A percentile compares a stretch with the other conserved stretches of the same genome.
phyloP scores from a whole-genome alignment of 169 alveolate genomes.

The Plasmodium sp. region DNA sequence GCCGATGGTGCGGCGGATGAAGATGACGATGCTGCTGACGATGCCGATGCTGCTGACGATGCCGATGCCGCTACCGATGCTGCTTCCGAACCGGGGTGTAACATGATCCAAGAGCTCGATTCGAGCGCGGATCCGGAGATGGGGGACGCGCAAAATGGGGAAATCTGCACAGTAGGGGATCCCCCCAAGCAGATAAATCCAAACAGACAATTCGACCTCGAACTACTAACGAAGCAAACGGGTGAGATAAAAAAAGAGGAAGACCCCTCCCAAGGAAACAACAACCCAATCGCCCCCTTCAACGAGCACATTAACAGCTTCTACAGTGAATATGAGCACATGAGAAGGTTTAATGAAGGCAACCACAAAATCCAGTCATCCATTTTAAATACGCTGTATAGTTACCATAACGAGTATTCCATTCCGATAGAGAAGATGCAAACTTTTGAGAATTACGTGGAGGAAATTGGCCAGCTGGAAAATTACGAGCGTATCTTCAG shows the following conservation, averaged over 20 bases:
- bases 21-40: neutral
- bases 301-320: neutral
- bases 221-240: neutral
- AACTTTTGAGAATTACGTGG: conserved; percentile 47
- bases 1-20: neutral
- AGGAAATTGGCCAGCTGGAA: conserved; percentile 4
- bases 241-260: neutral
- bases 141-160: neutral
- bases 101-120: neutral
- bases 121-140: neutral
- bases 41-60: neutral
- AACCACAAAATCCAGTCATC: conserved; percentile 4
- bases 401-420: conserved; percentile 24
- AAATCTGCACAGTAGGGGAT: neutral
- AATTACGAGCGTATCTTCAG: conserved; percentile 13
- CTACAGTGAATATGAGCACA: conserved; percentile 31
- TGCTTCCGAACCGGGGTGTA: neutral
- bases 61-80: neutral
- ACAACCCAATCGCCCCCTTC: neutral
- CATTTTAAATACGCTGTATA: neutral
- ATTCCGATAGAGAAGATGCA: conserved; percentile 49
- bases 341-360: conserved; percentile 22
- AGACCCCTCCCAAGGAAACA: neutral
- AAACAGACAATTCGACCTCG: neutral
- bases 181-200: neutral